Percentiles rank a stretch among this genome's conserved stretches.
Conservation (phyloP, 176 grass and related monocot species). For the Oropetium thomaeum region DNA sequence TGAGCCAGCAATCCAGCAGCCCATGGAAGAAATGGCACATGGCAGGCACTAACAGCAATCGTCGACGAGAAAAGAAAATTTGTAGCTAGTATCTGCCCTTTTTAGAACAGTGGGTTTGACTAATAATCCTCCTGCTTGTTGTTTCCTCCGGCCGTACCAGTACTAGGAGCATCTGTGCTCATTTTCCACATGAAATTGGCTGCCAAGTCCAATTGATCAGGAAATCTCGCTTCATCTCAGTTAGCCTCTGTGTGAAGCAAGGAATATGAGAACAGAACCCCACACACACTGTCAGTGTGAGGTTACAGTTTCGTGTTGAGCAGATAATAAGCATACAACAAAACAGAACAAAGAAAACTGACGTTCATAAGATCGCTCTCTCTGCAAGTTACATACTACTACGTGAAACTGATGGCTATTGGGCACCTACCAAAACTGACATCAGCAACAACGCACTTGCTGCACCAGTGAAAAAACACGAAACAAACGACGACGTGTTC, state of each 20-base stretch:
- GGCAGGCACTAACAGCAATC: conserved; percentile 29
- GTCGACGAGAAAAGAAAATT: not conserved
- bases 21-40: conserved; percentile 8
- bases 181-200: conserved; percentile 26
- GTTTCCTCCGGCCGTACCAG: not conserved
- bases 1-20: conserved; percentile 30
- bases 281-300: conserved; percentile 19
- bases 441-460: conserved; percentile 28
- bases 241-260: conserved; percentile 32
- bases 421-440: conserved; percentile 21
- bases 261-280: conserved; percentile 24
- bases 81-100: not conserved
- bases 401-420: conserved; percentile 4
- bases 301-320: not conserved
- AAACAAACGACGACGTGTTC: conserved; percentile 23
- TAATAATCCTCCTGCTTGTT: conserved; percentile 23
- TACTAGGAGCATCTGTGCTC: not conserved
- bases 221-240: conserved; percentile 2
- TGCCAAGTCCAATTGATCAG: conserved; percentile 26
- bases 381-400: conserved; percentile 3
- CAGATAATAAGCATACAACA: conserved; percentile 7
- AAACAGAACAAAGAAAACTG: not conserved
- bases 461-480: not conserved
- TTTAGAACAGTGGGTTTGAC: conserved; percentile 15
- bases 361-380: not conserved